A percentile compares a stretch with the other conserved stretches of the same genome.
Conservation (phyloP, 306 rosid genomes). For the Abrus pulchellus region DNA sequence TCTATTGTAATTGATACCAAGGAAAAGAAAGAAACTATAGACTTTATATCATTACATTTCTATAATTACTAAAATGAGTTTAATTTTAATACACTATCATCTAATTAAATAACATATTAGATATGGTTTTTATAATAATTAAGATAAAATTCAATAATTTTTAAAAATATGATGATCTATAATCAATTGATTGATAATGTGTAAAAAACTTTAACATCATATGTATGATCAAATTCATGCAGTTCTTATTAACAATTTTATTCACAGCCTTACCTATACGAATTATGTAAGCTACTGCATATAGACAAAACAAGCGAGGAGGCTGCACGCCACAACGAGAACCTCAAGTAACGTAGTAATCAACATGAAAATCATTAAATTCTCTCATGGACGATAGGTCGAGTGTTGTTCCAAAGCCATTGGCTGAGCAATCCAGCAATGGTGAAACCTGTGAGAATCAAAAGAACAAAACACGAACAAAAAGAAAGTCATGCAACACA, state of each 20-base stretch:
- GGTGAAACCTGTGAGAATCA: constrained; percentile 75
- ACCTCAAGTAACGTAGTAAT: not conserved
- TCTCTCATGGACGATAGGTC: constrained; percentile 57
- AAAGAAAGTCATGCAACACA: constrained; percentile 22
- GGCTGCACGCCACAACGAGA: constrained; percentile 10
- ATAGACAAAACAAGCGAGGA: not conserved
- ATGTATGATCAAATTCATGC: too few relatives aligned
- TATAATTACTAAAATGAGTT: not conserved
- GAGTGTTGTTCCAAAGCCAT: constrained; percentile 95
- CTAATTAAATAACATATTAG: too few relatives aligned
- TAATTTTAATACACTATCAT: too few relatives aligned
- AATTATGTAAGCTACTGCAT: constrained; percentile 2
- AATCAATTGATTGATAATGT: too few relatives aligned
- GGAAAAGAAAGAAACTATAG: constrained; percentile 12
- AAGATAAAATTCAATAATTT: not conserved
- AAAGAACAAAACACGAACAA: not conserved
- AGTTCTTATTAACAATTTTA: constrained; percentile 25
- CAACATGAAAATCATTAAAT: constrained; percentile 33
- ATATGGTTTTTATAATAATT: too few relatives aligned
- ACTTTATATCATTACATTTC: not conserved
- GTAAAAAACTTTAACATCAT: too few relatives aligned
- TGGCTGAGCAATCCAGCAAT: constrained; percentile 78
- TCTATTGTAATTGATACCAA: constrained; percentile 2
- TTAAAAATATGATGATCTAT: not conserved
- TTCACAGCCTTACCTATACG: constrained; percentile 22